Evolutionary conservation across 106 monocot genomes (phyloP), one percentile per base, ranked within the genome.

Genomic region (Phalaenopsis equestris): DNA sequence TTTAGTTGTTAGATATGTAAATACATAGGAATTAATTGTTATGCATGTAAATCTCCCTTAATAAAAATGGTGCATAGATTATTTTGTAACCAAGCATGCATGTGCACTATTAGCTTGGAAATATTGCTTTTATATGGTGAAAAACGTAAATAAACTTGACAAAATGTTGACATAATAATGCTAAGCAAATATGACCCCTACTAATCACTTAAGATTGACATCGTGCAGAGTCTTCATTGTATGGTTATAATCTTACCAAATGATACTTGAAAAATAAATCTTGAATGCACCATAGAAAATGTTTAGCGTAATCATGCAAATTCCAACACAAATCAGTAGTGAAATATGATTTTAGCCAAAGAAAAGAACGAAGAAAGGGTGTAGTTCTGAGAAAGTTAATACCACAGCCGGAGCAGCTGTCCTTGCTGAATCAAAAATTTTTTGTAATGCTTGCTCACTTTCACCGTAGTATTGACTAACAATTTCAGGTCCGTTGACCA

Each of bases 401-500:
- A 99, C 98, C 98, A 99, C 92, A 61, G 98, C 82, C 75, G 94
- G 98, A 39, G 88, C 83, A 80, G 94, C 80, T 84, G n/a, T 78
- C 80, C 74, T 90, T 43, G 98, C 98, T 41, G 91, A 90, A 65
- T 87, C 78, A 87, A 99, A 94, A 77, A 94, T 79, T 72, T 92
- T 81, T 81, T 76, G 64, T 64, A 99, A 77, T 79, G 87, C 82
- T 84, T 88, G 86, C 85, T 99, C 98, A 79, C 94, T 94, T 86
- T 99, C 98, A 42, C 98, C 94, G 90, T 85, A 93, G 73, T 93
- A 91, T 75, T 94, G 87, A 82, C 92, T 94, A n/a, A 99, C 80
- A 82, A 94, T 86, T 79, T 99, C 98, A 81, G 98, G 94, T 36
- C 92, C 98, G 81, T 92, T 98, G 45, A 99, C 86, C 78, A 86